Conservation (phyloP, 805 yeast species). For the Cyberlindnera nakhonratchasimensis region DNA sequence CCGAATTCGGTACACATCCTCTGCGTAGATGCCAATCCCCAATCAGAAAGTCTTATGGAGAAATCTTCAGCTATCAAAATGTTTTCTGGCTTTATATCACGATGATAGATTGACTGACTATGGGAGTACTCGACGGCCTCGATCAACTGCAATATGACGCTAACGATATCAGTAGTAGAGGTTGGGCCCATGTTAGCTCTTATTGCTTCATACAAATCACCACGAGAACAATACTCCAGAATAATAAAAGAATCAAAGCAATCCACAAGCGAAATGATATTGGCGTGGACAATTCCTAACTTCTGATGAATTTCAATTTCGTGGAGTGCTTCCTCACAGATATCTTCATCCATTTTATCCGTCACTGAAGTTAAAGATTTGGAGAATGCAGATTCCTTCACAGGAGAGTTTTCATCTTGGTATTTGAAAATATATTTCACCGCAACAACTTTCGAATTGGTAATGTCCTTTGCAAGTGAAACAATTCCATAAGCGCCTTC, state of each 20-base stretch:
- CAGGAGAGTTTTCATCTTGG: conserved; percentile 35
- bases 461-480: conserved; percentile 72
- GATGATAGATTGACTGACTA: conserved; percentile 63
- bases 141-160: conserved; percentile 58
- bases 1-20: conserved; percentile 67
- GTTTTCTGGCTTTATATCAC: conserved; percentile 82
- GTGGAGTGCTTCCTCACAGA: conserved; percentile 57
- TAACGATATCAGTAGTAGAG: conserved; percentile 42
- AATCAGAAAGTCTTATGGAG: conserved; percentile 63
- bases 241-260: conserved; percentile 66
- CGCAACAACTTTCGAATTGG: conserved; percentile 60
- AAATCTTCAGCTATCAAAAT: conserved; percentile 55
- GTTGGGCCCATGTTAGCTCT: conserved; percentile 56
- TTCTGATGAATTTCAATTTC: conserved; percentile 65
- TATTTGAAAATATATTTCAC: conserved; percentile 76
- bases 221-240: conserved; percentile 82
- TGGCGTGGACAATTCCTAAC: conserved; percentile 49
- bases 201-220: conserved; percentile 82
- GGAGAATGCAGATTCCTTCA: conserved; percentile 29
- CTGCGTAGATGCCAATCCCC: conserved; percentile 63
- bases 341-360: conserved; percentile 35
- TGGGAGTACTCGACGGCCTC: conserved; percentile 80
- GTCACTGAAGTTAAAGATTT: conserved; percentile 28
- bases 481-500: conserved; percentile 95
- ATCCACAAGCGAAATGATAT: conserved; percentile 59